phyloP scores from a whole-genome alignment of 768 basidiomycete species.

The Pleurotus cornucopiae region DNA sequence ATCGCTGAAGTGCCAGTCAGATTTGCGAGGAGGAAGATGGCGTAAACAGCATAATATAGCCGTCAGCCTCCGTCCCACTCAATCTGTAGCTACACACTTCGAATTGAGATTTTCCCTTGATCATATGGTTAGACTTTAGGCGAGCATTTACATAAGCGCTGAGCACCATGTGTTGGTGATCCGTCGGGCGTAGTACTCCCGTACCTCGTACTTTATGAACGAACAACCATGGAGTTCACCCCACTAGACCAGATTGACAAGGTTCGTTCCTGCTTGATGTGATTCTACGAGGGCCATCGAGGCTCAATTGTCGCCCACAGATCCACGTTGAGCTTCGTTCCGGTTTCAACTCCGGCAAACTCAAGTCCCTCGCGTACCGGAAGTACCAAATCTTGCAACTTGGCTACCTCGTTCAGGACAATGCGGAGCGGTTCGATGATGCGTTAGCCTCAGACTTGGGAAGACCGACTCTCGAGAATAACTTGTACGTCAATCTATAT shows the following conservation, averaged over 20 bases:
- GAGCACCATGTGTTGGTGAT: too few relatives aligned
- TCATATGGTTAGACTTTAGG: too few relatives aligned
- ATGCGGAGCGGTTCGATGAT: slow-evolving; percentile 53
- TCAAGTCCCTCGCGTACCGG: slow-evolving; percentile 60
- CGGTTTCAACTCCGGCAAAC: slow-evolving; percentile 65
- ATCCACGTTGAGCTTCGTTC: slow-evolving; percentile 49
- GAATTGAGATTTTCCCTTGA: too few relatives aligned
- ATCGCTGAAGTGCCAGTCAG: slow-evolving; percentile 12
- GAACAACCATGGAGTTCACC: not conserved
- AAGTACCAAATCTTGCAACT: slow-evolving; percentile 77
- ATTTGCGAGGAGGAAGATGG: slow-evolving; percentile 8
- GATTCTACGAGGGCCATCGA: not conserved
- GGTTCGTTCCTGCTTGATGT: not conserved
- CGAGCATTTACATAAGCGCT: too few relatives aligned
- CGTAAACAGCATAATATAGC: too few relatives aligned
- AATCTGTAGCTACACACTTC: too few relatives aligned
- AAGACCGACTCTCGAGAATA: slow-evolving; percentile 53
- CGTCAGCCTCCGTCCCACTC: too few relatives aligned
- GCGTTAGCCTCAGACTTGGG: slow-evolving; percentile 62
- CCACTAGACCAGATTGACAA: not conserved
- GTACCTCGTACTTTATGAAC: slow-evolving; percentile 1
- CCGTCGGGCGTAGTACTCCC: too few relatives aligned
- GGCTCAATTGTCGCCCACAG: slow-evolving; percentile 25
- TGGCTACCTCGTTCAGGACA: slow-evolving; percentile 72
- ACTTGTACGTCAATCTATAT: slow-evolving; percentile 31